Conservation (phyloP, 345 rosid species). For the Boechera retrofracta region DNA sequence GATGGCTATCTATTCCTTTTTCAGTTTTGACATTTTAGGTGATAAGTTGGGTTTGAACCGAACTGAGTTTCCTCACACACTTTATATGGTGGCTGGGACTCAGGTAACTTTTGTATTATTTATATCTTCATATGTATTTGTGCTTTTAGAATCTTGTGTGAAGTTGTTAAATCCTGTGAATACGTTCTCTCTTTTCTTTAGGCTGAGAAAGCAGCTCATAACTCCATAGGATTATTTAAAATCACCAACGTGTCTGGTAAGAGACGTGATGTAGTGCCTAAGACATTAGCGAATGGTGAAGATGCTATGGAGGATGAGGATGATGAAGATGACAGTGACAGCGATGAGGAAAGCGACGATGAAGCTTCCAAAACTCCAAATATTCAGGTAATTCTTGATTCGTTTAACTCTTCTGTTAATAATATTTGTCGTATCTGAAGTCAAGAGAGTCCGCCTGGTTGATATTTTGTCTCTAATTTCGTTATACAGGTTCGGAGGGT, state of each 20-base stretch:
- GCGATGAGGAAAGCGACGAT: slow-evolving; percentile 71
- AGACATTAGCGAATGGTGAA: slow-evolving; percentile 52
- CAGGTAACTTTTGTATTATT: slow-evolving; percentile 59
- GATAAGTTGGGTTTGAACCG: slow-evolving; percentile 86
- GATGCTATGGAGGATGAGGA: slow-evolving; percentile 64
- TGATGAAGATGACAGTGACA: slow-evolving; percentile 65
- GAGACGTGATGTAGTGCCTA: slow-evolving; percentile 73
- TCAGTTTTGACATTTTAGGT: slow-evolving; percentile 84
- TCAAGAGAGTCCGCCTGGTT: slow-evolving; percentile 13
- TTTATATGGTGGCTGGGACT: slow-evolving; percentile 88
- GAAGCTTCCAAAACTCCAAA: slow-evolving; percentile 64
- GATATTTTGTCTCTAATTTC: slow-evolving; percentile 29
- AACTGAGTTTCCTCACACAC: slow-evolving; percentile 84
- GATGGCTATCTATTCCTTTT: slow-evolving; percentile 13
- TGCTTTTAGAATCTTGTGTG: background rate
- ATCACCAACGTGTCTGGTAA: slow-evolving; percentile 79
- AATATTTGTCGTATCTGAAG: slow-evolving; percentile 5
- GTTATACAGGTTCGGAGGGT: slow-evolving; percentile 69
- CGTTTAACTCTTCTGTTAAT: slow-evolving; percentile 15
- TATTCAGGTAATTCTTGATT: slow-evolving; percentile 64
- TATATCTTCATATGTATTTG: background rate
- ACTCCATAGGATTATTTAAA: slow-evolving; percentile 84
- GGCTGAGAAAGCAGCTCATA: slow-evolving; percentile 84
- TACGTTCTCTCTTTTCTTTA: slow-evolving; percentile 36
- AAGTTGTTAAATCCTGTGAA: background rate